Evolutionary conservation across 192 early-diverging fungal genomes (phyloP).

Genomic region (Dispira simplex): DNA sequence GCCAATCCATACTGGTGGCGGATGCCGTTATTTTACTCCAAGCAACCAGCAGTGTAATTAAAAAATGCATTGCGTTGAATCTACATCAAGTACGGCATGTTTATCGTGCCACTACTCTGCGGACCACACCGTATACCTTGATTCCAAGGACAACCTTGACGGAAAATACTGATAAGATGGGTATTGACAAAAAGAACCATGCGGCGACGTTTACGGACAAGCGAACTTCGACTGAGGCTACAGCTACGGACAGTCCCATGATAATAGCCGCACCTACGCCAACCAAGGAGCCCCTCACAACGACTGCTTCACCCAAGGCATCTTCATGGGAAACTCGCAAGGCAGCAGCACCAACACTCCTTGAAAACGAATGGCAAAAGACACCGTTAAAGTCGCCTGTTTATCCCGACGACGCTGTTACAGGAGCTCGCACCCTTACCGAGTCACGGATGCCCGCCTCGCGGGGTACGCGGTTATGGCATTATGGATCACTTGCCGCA

Average conservation of each 20-base stretch:
- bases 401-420: not conserved
- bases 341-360: not conserved
- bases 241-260: not conserved
- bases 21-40: not conserved
- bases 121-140: not conserved
- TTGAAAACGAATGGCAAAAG: not conserved
- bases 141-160: not conserved
- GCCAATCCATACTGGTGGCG: not conserved
- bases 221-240: not conserved
- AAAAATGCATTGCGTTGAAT: not conserved
- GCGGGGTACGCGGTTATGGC: slow-evolving; percentile 56
- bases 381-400: not conserved
- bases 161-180: too few relatives aligned
- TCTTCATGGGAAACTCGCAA: not conserved
- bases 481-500: slow-evolving; percentile 62
- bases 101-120: not conserved
- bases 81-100: not conserved
- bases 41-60: not conserved
- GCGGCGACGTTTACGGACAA: not conserved
- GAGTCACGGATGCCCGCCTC: slow-evolving; percentile 58
- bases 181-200: not conserved
- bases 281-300: not conserved
- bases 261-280: not conserved
- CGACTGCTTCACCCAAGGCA: not conserved
- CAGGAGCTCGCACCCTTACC: slow-evolving; percentile 19